Conservation (phyloP, 2,329 filamentous ascomycete genomes). For the Monilinia vaccinii-corymbosi region DNA sequence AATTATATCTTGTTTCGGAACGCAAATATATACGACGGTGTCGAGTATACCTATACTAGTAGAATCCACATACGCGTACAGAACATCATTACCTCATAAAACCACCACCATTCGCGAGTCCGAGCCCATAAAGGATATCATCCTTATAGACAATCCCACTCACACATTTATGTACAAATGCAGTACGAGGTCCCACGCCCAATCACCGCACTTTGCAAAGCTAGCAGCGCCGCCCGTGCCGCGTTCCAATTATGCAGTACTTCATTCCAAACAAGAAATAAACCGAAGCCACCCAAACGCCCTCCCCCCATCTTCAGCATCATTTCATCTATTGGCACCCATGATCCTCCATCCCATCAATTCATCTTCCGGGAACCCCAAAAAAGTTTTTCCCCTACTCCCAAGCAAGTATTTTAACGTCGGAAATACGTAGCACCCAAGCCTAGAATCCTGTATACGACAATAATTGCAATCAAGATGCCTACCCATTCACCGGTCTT, state of each 20-base stretch:
- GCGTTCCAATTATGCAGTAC: not conserved
- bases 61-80: not conserved
- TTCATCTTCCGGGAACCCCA: too few relatives aligned
- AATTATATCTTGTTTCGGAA: not conserved
- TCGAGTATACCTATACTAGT: too few relatives aligned
- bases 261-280: not conserved
- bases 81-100: not conserved
- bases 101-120: not conserved
- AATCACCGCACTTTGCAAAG: not conserved
- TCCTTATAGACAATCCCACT: not conserved
- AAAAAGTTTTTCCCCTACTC: not conserved
- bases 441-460: slow-evolving; percentile 61
- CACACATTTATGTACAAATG: not conserved
- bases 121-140: not conserved
- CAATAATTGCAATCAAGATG: slow-evolving; percentile 67
- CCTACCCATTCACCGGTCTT: slow-evolving; percentile 62
- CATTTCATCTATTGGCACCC: too few relatives aligned
- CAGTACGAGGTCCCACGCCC: not conserved
- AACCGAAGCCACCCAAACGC: not conserved
- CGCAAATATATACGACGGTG: too few relatives aligned
- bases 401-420: not conserved
- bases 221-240: not conserved
- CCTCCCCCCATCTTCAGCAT: too few relatives aligned
- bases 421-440: slow-evolving; percentile 47
- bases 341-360: too few relatives aligned